Base-by-base conservation (phyloP, 2,329 filamentous ascomycete species). In the Aurifilum marmelostoma region DNA sequence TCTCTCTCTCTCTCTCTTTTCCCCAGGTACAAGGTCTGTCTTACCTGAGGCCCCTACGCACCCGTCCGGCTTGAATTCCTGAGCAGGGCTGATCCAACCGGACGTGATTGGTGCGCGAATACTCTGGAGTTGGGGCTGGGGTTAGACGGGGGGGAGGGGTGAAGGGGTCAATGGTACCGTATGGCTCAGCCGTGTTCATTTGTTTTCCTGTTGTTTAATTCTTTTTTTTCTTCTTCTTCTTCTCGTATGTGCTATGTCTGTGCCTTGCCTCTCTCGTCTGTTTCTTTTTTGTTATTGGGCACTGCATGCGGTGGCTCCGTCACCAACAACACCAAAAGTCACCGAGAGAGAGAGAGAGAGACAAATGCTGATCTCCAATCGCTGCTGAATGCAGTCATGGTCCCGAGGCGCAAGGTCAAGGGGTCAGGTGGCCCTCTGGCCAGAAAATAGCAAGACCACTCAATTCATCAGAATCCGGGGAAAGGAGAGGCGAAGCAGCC, bases 81-180 rank as follows among this genome's bases (percentile, higher is more conserved):
- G 61, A 34, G 14, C 61, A 27, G 39, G 39, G 41, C 37, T 29
- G 8, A 8, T 32, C 18, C 39, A 39, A 21, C 18, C 1, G 52
- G 2, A 21, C 32, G 27, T 63, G 60, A 63, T 67, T 67, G 59
- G 66, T 63, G 66, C 66, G 66, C 66, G 34, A 63, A 37, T 63
- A n/a, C 34, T 47, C 43, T 29, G 32, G 24, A 63, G 32, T n/a
- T 37, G 56, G 56, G 29, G 56, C 56, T 59, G 16, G 56, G 56
- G 56, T 43, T 43, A 43, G 54, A 1, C 5, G 24, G 54, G 18
- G 27, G 12, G 29, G 54, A 8, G 52, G 54, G n/a, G 41, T n/a
- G 8, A 21, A 43, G n/a, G n/a, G n/a, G n/a, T n/a, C n/a, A n/a
- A n/a, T 21, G 16, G 41, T 11, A 9, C n/a, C 24, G 61, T 6